Evolutionary conservation across 2,329 filamentous ascomycete species (phyloP).

Genomic region (Botrytis sinoallii): DNA sequence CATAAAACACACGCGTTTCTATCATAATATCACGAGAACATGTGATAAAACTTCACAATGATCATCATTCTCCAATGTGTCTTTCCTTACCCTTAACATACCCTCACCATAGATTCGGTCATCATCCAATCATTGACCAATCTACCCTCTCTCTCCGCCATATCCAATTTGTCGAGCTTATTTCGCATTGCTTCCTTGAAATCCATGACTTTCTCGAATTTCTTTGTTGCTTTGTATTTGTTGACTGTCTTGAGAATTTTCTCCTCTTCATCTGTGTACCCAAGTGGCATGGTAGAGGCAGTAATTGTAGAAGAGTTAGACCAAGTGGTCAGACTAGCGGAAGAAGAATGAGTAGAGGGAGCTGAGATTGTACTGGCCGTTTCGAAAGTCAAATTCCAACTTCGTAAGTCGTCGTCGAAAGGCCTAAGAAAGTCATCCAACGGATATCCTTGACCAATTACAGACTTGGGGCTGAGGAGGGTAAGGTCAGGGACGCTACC

Average conservation of each 20-base stretch:
- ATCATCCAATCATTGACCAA: neutral
- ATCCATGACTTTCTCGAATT: neutral
- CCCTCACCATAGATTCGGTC: neutral
- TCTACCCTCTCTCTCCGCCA: neutral
- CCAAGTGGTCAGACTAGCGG: neutral
- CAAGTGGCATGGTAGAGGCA: neutral
- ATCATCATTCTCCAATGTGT: neutral
- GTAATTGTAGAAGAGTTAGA: neutral
- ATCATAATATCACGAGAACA: neutral
- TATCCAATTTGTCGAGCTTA: neutral
- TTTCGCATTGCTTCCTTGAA: neutral
- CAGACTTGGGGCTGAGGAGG: neutral
- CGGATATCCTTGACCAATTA: neutral
- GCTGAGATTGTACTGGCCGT: neutral
- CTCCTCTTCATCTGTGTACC: neutral
- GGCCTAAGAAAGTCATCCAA: constrained; percentile 5
- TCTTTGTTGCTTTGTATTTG: neutral
- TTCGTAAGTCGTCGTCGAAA: neutral
- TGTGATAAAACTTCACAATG: neutral
- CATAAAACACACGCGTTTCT: neutral
- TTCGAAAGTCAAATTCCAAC: neutral
- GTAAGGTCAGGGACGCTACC: constrained; percentile 5
- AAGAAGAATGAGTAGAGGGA: neutral
- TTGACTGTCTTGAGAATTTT: neutral
- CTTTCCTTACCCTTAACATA: neutral